Conservation (phyloP, 2,329 filamentous ascomycete genomes). For the Xylariaceae sp. region DNA sequence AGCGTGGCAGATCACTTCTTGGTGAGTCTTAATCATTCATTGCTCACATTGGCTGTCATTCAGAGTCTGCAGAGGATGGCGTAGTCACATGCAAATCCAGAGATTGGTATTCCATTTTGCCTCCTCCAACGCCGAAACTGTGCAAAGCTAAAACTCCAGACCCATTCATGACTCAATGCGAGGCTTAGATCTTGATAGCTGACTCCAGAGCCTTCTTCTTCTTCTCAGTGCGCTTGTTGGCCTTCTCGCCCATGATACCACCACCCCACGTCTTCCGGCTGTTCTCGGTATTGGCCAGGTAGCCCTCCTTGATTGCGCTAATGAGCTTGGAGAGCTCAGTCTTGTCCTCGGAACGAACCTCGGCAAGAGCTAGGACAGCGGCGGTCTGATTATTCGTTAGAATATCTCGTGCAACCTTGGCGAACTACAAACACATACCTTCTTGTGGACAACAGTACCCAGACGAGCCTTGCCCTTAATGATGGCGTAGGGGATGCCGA, state of each 20-base stretch:
- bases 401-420: constrained; percentile 18
- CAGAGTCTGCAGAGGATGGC: constrained; percentile 36
- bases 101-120: constrained; percentile 47
- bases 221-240: constrained; percentile 77
- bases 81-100: constrained; percentile 44
- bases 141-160: constrained; percentile 45
- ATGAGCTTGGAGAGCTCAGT: constrained; percentile 96
- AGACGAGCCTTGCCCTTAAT: constrained; percentile 99
- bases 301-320: constrained; percentile 96
- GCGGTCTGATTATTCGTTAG: constrained; percentile 75
- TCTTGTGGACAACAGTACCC: constrained; percentile 99
- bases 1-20: not conserved
- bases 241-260: constrained; percentile 99
- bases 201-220: constrained; percentile 91
- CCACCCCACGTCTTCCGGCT: constrained; percentile 95
- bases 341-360: constrained; percentile 99
- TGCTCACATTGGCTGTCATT: constrained; percentile 39
- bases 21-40: constrained; percentile 23
- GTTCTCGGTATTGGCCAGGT: constrained; percentile 94
- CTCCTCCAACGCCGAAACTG: constrained; percentile 45
- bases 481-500: constrained; percentile 99
- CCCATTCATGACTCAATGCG: constrained; percentile 37
- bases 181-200: constrained; percentile 92
- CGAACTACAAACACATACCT: constrained; percentile 60
- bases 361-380: constrained; percentile 92